Evolutionary conservation across 495 filamentous ascomycete species (phyloP), one percentile per base, ranked within the genome.

Genomic region (Penicillium malachiteum): DNA sequence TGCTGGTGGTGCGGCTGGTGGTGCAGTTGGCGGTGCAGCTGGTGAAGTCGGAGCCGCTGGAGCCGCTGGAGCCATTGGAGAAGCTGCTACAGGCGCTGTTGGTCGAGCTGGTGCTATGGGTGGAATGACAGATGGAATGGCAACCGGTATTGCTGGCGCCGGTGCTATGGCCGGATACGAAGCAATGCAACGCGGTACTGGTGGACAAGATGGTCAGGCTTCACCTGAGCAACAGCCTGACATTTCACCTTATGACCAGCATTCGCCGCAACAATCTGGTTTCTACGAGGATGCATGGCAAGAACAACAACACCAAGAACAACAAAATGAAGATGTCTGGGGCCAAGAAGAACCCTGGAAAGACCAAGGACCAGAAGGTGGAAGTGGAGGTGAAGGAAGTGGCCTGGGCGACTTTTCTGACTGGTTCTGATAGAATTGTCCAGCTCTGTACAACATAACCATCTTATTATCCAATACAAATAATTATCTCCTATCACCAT

Each of bases 151-250:
- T 54, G 71, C 68, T 1, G 74, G 67, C 10, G 73, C 74, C 0
- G 71, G 14, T 74, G 74, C 81, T 7, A 77, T 85, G 71, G 83
- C 82, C 16, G 85, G 82, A 11, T 85, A 85, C 64, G 85, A 86
- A 61, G 84, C 83, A 0, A 82, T 86, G 81, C 82, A 83, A 47
- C 60, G 81, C 55, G 77, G 80, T 4, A 67, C 57, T 4, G 65
- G 58, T 9, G 63, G 62, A 13, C 53, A 54, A 10, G 53, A 54
- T 30, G 31, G 60, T 12, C 58, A 69, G 38, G 14, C 50, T 6
- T 21, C 26, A 1, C 32, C 49, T 6, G 37, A 42, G 31, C 55
- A 49, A 16, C 45, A 57, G 7, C 3, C 50, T 26, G 16, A 16
- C 17, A 18, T 50, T 16, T 26, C 57, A 14, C 43, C 57, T 13